phyloP scores from a whole-genome alignment of 345 rosid genomes.

The Eucalyptus pauciflora region DNA sequence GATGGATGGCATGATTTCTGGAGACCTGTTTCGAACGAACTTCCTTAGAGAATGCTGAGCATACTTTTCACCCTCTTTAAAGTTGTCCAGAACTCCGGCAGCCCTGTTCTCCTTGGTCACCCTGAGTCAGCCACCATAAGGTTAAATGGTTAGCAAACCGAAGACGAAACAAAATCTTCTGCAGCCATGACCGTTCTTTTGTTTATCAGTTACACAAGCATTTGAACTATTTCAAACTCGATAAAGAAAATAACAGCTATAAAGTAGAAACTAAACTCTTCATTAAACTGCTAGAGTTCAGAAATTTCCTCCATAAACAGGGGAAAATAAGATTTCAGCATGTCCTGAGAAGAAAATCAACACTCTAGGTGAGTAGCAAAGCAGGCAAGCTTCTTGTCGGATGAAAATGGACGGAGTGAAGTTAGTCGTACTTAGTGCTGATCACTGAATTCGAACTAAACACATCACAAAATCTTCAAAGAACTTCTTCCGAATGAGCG shows the following conservation, averaged over 20 bases:
- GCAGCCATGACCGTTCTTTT: background rate
- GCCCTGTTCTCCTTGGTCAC: slow-evolving; percentile 75
- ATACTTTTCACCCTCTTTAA: slow-evolving; percentile 75
- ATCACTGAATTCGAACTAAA: background rate
- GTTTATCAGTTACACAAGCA: background rate
- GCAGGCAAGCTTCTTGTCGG: background rate
- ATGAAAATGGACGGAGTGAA: background rate
- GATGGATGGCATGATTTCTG: slow-evolving; percentile 86
- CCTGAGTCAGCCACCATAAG: slow-evolving; percentile 23
- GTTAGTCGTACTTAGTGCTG: background rate
- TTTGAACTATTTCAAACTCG: background rate
- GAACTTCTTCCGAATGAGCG: background rate
- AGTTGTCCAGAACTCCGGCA: slow-evolving; percentile 88
- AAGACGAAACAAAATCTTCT: background rate
- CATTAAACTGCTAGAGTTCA: background rate
- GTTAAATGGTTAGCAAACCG: background rate
- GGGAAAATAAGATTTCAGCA: background rate
- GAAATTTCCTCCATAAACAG: background rate
- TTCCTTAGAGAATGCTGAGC: slow-evolving; percentile 64
- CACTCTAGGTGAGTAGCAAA: background rate
- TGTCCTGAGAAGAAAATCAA: background rate
- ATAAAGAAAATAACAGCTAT: background rate
- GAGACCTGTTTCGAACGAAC: slow-evolving; percentile 55
- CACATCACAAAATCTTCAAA: background rate
- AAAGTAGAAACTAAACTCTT: background rate